These are phyloP conservation scores for Lichtheimia corymbifera DNA, from an alignment of 371 early-diverging fungal species.

Conservation along the genomic window DNA sequence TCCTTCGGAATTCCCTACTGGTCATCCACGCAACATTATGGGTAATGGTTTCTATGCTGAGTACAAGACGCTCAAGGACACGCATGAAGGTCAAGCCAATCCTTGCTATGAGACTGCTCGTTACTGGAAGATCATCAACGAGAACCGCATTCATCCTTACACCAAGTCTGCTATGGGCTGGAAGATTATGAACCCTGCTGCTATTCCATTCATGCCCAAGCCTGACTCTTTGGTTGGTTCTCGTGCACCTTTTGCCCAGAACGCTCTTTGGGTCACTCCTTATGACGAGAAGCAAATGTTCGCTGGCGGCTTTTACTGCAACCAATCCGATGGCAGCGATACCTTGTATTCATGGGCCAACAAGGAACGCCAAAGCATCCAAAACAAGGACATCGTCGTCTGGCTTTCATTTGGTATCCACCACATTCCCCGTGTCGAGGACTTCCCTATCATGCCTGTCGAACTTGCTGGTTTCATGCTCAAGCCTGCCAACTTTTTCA, in stretches of 20 bases:
- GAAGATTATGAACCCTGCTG: slow-evolving; percentile 41
- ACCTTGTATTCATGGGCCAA: slow-evolving; percentile 37
- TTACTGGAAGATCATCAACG: slow-evolving; percentile 54
- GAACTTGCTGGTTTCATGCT: slow-evolving; percentile 51
- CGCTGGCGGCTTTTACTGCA: slow-evolving; percentile 58
- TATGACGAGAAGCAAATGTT: slow-evolving; percentile 53
- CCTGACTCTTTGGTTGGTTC: slow-evolving; percentile 47
- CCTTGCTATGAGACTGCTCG: slow-evolving; percentile 36
- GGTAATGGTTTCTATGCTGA: slow-evolving; percentile 46
- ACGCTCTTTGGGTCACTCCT: slow-evolving; percentile 55
- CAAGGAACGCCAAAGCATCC: slow-evolving; percentile 29
- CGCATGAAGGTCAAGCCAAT: slow-evolving; percentile 34
- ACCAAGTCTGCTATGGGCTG: slow-evolving; percentile 46
- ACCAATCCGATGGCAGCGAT: slow-evolving; percentile 44
- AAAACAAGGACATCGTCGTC: slow-evolving; percentile 47
- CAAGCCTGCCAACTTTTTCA: slow-evolving; percentile 54
- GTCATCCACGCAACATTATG: slow-evolving; percentile 43
- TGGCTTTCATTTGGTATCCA: slow-evolving; percentile 59
- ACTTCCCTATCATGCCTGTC: slow-evolving; percentile 58
- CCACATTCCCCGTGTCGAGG: slow-evolving; percentile 55
- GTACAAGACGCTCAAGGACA: slow-evolving; percentile 38
- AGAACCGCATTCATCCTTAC: slow-evolving; percentile 44
- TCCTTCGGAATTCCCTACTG: slow-evolving; percentile 40
- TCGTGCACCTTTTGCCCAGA: slow-evolving; percentile 54
- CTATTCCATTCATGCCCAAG: slow-evolving; percentile 40